phyloP scores from a whole-genome alignment of 2,329 filamentous ascomycete species.

The Hortaea werneckii region DNA sequence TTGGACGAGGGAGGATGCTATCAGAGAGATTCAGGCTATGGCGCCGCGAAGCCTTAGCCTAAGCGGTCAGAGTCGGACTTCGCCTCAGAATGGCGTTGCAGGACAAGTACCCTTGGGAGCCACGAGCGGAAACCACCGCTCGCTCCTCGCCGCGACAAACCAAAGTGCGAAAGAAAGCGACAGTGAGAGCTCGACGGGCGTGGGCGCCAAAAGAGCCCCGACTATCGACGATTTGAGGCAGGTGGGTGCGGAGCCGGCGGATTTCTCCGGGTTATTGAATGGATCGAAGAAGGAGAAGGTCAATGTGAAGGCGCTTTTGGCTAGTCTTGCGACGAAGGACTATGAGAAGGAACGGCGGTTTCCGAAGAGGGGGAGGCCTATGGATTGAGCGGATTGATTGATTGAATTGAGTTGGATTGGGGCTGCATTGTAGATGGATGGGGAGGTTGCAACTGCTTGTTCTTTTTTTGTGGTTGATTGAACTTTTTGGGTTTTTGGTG shows the following conservation, averaged over 20 bases:
- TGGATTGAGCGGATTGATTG: too few relatives aligned
- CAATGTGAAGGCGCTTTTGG: neutral
- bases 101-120: conserved; percentile 1
- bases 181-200: neutral
- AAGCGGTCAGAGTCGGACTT: conserved; percentile 57
- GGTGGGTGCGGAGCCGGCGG: neutral
- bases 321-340: neutral
- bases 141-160: conserved; percentile 13
- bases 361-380: neutral
- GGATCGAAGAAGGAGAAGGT: neutral
- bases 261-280: neutral
- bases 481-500: too few relatives aligned
- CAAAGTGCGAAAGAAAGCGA: neutral
- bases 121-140: conserved; percentile 13
- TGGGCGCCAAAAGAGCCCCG: neutral
- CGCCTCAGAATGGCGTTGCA: conserved; percentile 16
- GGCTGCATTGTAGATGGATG: too few relatives aligned
- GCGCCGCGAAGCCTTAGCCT: conserved; percentile 61
- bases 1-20: conserved; percentile 68
- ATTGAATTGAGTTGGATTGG: too few relatives aligned
- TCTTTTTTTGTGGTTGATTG: too few relatives aligned
- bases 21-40: conserved; percentile 53
- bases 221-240: neutral
- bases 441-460: too few relatives aligned
- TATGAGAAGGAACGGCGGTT: neutral